Base-by-base conservation (phyloP, 257 asterid species). In the Echium plantagineum region DNA sequence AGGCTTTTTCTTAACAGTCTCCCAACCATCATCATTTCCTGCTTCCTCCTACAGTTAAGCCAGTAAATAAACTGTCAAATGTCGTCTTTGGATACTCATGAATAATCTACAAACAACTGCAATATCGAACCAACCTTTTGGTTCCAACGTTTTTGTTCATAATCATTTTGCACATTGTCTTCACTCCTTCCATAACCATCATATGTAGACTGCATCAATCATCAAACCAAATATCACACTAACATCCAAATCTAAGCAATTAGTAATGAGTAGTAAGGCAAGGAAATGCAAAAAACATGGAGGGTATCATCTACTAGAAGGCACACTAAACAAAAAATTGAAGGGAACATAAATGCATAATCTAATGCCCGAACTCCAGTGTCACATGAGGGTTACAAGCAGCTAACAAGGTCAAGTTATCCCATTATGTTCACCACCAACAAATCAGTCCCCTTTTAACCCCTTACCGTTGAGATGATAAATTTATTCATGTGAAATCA, bases 1-100 rank as follows among this genome's bases (percentile, higher is more conserved):
- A 80, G 87, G 83, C 67, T 75, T 87, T 71, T 79, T 86, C 32
- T 59, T 67, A 24, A 85, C 94, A 4, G 89, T 85, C 73, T 81
- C 90, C 97, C 97, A 90, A 63, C 87, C 94, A 66, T 84, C 93
- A 62, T 67, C 58, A 54, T 66, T 71, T 57, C 71, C 58, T 54
- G 47, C 75, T 28, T 35, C 80, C 66, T 66, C 85, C 97, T 85
- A 78, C 7, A 74, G 60, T 52, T 52, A 49, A 72, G 42, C 61
- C 73, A 69, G 52, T 15, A 58, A 58, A 68, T 21, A 66, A 63
- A 58, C 56, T 42, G 52, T 52, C 21, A 56, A 67, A 28, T 8
- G 30, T 22, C 59, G 13, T 13, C 57, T 47, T 15, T 30, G 35
- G 57, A 62, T 32, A 59, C 59, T 30, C 31, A 42, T 21, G 46